Percentiles rank a stretch among this genome's conserved stretches.
Conservation (phyloP, 2,329 filamentous ascomycete genomes). For the Colletotrichum sp. region DNA sequence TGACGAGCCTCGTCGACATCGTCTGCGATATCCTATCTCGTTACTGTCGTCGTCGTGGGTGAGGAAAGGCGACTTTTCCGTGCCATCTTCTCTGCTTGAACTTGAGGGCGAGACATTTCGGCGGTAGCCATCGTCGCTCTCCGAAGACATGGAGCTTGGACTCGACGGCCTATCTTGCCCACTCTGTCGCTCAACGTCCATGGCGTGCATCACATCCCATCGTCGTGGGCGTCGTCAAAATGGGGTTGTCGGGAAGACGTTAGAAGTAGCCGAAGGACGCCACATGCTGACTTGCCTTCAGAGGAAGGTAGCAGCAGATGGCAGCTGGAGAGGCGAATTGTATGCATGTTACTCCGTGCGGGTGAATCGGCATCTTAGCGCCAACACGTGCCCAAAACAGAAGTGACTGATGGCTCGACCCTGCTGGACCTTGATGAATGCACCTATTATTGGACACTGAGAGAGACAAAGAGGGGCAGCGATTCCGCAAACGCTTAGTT, state of each 20-base stretch:
- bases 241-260: neutral
- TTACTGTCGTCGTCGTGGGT: neutral
- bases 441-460: neutral
- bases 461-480: neutral
- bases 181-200: constrained; percentile 3
- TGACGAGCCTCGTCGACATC: neutral
- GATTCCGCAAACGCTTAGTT: neutral
- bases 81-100: neutral
- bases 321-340: neutral
- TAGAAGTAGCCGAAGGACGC: neutral
- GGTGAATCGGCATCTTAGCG: neutral
- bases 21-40: neutral
- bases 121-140: neutral
- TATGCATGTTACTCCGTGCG: neutral
- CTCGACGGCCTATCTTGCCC: neutral
- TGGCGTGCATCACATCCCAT: neutral
- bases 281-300: neutral
- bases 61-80: constrained; percentile 12
- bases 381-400: neutral
- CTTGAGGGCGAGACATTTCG: neutral
- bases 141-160: neutral
- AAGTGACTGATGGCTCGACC: neutral
- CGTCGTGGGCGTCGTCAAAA: neutral
- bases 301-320: neutral
- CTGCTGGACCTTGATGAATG: neutral